Evolutionary conservation across 192 early-diverging fungal species (phyloP).

Genomic region (Umbelopsis isabellina): DNA sequence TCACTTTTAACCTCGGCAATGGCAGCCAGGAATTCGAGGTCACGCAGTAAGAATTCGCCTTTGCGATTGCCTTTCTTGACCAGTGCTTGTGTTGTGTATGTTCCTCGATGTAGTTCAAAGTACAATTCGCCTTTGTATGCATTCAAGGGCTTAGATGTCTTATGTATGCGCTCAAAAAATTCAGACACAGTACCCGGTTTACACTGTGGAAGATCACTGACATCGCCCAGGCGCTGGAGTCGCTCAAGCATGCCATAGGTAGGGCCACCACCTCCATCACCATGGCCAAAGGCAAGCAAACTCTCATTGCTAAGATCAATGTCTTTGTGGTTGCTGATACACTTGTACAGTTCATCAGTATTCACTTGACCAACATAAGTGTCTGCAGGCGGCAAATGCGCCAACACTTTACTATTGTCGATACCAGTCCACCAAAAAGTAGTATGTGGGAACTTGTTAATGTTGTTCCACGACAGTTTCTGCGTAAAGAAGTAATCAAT

Average conservation of each 20-base stretch:
- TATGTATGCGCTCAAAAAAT: slow-evolving; percentile 85
- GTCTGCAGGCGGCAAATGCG: slow-evolving; percentile 41
- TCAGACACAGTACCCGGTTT: slow-evolving; percentile 73
- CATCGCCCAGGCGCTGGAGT: slow-evolving; percentile 67
- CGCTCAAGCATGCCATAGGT: slow-evolving; percentile 83
- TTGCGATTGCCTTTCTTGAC: slow-evolving; percentile 88
- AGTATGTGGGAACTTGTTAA: slow-evolving; percentile 98
- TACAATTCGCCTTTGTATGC: slow-evolving; percentile 97
- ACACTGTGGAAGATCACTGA: slow-evolving; percentile 77
- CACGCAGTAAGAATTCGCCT: slow-evolving; percentile 82
- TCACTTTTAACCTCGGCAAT: slow-evolving; percentile 38
- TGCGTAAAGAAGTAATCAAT: slow-evolving; percentile 98
- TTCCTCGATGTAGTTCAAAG: slow-evolving; percentile 98
- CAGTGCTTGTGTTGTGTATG: slow-evolving; percentile 91
- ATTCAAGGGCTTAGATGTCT: slow-evolving; percentile 69
- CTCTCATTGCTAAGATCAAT: slow-evolving; percentile 84
- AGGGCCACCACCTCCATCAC: slow-evolving; percentile 97
- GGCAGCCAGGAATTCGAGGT: slow-evolving; percentile 80
- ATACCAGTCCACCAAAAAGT: slow-evolving; percentile 95
- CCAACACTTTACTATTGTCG: slow-evolving; percentile 76
- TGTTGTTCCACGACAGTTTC: slow-evolving; percentile 99
- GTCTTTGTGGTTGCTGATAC: slow-evolving; percentile 88
- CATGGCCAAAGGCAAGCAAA: slow-evolving; percentile 89
- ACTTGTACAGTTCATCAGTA: slow-evolving; percentile 37
- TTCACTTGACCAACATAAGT: slow-evolving; percentile 34